Conservation (phyloP, 2,329 filamentous ascomycete genomes). For the Clonostachys rhizophaga region DNA sequence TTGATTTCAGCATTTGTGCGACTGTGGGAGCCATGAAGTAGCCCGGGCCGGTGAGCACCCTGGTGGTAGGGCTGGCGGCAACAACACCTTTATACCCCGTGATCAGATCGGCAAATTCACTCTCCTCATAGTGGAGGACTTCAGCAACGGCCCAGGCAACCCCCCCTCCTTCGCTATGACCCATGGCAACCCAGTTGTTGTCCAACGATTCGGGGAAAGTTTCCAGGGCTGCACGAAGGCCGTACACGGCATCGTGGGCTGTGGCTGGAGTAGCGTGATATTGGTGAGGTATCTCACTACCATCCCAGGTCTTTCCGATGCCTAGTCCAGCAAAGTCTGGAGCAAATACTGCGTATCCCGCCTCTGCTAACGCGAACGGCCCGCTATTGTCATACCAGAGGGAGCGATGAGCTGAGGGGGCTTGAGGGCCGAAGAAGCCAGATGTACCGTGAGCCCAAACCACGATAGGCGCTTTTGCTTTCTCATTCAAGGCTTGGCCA, state of each 20-base stretch:
- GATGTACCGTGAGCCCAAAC: conserved; percentile 39
- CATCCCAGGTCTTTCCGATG: conserved; percentile 21
- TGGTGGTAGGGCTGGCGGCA: conserved; percentile 4
- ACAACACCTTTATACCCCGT: conserved; percentile 7
- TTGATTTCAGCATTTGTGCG: not conserved
- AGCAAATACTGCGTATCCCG: conserved; percentile 35
- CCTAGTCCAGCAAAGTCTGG: conserved; percentile 39
- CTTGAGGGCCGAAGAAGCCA: conserved; percentile 25
- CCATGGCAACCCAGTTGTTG: conserved; percentile 32
- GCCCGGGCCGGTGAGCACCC: not conserved
- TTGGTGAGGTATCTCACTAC: conserved; percentile 28
- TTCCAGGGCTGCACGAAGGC: conserved; percentile 30
- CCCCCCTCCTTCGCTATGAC: conserved; percentile 40
- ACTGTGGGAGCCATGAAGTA: not conserved
- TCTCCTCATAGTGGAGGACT: conserved; percentile 11
- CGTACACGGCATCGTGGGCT: conserved; percentile 35
- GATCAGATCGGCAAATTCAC: conserved; percentile 1
- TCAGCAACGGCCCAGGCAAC: conserved; percentile 27
- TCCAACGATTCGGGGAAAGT: conserved; percentile 27
- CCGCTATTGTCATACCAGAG: conserved; percentile 31
- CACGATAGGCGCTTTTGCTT: conserved; percentile 14
- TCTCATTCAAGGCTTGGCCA: not conserved
- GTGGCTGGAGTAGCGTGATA: conserved; percentile 27
- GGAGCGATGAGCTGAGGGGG: conserved; percentile 28
- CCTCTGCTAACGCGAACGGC: conserved; percentile 27